Conservation (phyloP, 2,329 filamentous ascomycete genomes). For the Fusarium lyarnte region DNA sequence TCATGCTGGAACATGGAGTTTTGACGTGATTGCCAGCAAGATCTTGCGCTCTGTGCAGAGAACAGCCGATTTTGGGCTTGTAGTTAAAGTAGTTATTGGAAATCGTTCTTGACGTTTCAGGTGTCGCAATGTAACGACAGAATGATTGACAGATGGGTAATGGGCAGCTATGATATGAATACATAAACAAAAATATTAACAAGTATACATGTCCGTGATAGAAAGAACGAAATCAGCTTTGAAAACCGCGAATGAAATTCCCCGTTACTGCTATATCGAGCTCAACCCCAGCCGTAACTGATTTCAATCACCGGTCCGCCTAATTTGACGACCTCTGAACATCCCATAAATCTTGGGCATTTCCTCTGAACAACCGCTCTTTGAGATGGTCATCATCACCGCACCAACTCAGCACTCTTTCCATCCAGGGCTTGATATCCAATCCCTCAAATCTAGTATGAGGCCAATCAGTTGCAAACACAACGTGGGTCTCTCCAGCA, state of each 20-base stretch:
- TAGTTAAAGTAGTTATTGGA: neutral
- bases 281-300: neutral
- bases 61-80: neutral
- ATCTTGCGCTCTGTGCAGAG: neutral
- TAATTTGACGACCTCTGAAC: neutral
- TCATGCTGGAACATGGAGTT: neutral
- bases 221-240: neutral
- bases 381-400: slow-evolving; percentile 54
- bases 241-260: neutral
- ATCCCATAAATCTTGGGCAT: slow-evolving; percentile 62
- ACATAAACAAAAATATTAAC: neutral
- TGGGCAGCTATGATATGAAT: neutral
- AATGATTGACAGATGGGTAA: neutral
- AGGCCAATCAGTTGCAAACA: slow-evolving; percentile 72
- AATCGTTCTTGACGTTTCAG: neutral
- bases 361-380: slow-evolving; percentile 62
- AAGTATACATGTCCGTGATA: neutral
- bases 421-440: slow-evolving; percentile 58
- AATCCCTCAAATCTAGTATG: slow-evolving; percentile 69
- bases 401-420: slow-evolving; percentile 64
- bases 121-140: neutral
- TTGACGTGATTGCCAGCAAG: neutral
- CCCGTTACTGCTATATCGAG: neutral
- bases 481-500: slow-evolving; percentile 53
- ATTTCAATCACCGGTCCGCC: neutral